Conservation (phyloP, 129 eudicot genomes). For the Logfia minima region DNA sequence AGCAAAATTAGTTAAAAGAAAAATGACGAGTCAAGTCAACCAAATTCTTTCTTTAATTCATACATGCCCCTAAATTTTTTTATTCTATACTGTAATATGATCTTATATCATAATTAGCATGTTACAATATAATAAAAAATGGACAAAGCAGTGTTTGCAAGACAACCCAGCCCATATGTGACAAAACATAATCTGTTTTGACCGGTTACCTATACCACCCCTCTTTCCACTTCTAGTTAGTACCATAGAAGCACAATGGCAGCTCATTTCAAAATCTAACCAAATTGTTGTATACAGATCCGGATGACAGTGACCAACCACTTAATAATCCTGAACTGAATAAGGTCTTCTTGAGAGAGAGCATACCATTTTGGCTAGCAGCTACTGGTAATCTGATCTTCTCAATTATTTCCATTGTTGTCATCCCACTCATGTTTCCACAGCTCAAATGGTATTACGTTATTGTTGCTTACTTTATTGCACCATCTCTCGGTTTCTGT, state of each 20-base stretch:
- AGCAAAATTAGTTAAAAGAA: neutral
- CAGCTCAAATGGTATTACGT: conserved; percentile 78
- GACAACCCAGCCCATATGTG: too few relatives aligned
- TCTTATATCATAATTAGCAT: neutral
- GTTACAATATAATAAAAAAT: too few relatives aligned
- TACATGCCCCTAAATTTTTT: neutral
- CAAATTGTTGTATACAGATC: conserved; percentile 20
- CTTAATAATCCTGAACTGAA: conserved; percentile 49
- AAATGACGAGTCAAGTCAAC: neutral
- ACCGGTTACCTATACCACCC: neutral
- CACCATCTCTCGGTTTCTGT: conserved; percentile 87
- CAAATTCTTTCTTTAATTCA: neutral
- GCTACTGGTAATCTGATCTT: conserved; percentile 61
- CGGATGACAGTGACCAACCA: conserved; percentile 44
- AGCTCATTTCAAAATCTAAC: neutral
- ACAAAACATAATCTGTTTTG: neutral
- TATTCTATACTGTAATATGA: neutral
- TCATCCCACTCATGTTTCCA: conserved; percentile 78
- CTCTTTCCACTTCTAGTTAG: neutral
- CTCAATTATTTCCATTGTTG: conserved; percentile 59
- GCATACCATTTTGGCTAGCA: conserved; percentile 75
- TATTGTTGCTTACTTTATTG: conserved; percentile 60
- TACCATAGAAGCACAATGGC: neutral
- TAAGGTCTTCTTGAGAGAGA: conserved; percentile 69
- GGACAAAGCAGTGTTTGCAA: too few relatives aligned